Conservation (phyloP, 1,284 basidiomycete species). For the Exobasidium rhododendri region DNA sequence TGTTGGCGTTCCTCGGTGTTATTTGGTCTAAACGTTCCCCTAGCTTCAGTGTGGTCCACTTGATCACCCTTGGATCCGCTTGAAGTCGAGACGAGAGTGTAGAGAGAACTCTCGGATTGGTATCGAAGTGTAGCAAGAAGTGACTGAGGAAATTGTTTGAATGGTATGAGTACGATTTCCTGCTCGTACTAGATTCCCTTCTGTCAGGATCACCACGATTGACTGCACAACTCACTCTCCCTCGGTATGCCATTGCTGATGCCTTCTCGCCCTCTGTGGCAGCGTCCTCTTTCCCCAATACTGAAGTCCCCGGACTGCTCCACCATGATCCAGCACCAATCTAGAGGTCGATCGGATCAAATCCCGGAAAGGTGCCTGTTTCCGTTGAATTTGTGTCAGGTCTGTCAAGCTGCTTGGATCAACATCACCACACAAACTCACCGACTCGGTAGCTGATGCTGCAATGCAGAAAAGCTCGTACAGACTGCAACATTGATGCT, state of each 20-base stretch:
- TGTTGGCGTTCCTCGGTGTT: slow-evolving; percentile 31
- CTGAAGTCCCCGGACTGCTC: slow-evolving; percentile 73
- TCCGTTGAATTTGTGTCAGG: no score
- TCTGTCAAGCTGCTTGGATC: no score
- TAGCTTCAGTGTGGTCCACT: slow-evolving; percentile 76
- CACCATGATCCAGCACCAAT: slow-evolving; percentile 72
- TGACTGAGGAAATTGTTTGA: slow-evolving; percentile 61
- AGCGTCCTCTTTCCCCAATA: slow-evolving; percentile 72
- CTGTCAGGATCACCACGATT: not conserved
- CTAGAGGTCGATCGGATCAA: slow-evolving; percentile 71
- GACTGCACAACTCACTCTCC: slow-evolving; percentile 61
- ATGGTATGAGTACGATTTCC: not conserved
- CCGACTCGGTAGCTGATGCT: slow-evolving; percentile 46
- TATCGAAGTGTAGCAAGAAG: slow-evolving; percentile 85
- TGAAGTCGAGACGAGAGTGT: slow-evolving; percentile 68
- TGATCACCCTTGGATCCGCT: slow-evolving; percentile 74
- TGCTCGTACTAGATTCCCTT: not conserved
- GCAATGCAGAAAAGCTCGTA: slow-evolving; percentile 54
- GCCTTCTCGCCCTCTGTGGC: slow-evolving; percentile 72
- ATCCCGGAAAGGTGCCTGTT: slow-evolving; percentile 71
- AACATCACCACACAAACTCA: no score
- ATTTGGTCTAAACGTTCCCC: slow-evolving; percentile 63
- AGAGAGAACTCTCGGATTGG: slow-evolving; percentile 68
- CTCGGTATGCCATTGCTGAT: slow-evolving; percentile 64
- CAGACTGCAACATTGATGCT: slow-evolving; percentile 28